A percentile compares a stretch with the other conserved stretches of the same genome.
Evolutionary conservation across 257 asterid species (phyloP).

Genomic region (Nicotiana knightiana): DNA sequence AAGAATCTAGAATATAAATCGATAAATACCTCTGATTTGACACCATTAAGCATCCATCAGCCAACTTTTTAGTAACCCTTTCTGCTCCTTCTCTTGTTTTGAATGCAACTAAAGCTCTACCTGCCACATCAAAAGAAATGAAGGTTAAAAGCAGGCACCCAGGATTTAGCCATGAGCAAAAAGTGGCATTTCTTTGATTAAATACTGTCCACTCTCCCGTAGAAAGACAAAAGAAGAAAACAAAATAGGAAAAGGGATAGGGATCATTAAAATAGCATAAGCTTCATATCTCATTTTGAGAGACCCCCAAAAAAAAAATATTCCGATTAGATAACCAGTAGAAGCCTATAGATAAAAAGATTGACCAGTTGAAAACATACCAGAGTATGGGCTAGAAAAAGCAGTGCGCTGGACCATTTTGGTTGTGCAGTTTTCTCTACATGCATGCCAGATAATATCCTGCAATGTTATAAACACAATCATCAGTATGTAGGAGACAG

Average conservation of each 20-base stretch:
- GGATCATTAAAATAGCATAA: neutral
- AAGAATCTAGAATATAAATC: slow-evolving; percentile 4
- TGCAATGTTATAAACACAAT: slow-evolving; percentile 22
- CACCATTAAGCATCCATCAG: slow-evolving; percentile 58
- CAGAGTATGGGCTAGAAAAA: slow-evolving; percentile 52
- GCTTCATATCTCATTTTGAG: neutral
- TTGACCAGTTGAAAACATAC: slow-evolving; percentile 29
- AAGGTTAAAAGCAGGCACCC: neutral
- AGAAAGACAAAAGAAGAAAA: neutral
- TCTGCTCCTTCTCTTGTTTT: slow-evolving; percentile 53
- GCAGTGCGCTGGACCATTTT: slow-evolving; percentile 56
- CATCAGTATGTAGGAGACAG: neutral
- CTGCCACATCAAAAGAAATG: slow-evolving; percentile 28
- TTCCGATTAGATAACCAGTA: neutral
- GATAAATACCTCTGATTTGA: slow-evolving; percentile 53
- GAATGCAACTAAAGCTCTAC: slow-evolving; percentile 69
- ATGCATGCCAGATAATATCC: slow-evolving; percentile 76
- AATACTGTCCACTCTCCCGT: neutral
- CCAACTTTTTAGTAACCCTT: slow-evolving; percentile 38
- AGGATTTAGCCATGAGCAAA: neutral
- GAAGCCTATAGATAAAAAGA: neutral
- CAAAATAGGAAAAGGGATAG: neutral
- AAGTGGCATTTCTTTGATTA: neutral
- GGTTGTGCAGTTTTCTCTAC: slow-evolving; percentile 51
- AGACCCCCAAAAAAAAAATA: neutral